Percentiles rank a stretch among this genome's conserved stretches.
These are phyloP conservation scores for Pestalotiopsis sp. DNA, from an alignment of 2,329 filamentous ascomycete species.

Conservation along the genomic window DNA sequence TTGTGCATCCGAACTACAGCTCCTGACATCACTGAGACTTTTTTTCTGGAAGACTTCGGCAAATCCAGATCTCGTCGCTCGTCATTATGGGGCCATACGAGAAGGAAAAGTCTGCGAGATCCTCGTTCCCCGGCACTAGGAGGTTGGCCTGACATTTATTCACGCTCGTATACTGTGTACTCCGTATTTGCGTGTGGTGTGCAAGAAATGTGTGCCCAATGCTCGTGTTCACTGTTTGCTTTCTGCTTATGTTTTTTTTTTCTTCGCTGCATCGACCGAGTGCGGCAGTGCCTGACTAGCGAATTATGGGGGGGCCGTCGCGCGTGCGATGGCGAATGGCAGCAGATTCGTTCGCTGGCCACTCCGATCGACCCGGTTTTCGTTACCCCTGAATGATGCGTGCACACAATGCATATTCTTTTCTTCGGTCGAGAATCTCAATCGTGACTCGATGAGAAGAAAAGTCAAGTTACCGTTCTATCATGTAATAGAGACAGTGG, in stretches of 20 bases:
- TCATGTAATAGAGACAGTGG: neutral
- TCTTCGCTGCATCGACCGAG: neutral
- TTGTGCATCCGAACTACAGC: neutral
- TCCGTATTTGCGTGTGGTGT: neutral
- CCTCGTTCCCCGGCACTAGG: neutral
- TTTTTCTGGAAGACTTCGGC: neutral
- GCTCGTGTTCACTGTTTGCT: neutral
- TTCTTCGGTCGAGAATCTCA: neutral
- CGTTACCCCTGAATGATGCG: neutral
- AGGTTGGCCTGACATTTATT: neutral
- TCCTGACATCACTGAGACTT: neutral
- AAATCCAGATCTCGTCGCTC: neutral
- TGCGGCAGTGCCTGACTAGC: neutral
- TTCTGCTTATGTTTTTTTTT: neutral
- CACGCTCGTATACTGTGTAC: neutral
- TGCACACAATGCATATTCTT: neutral
- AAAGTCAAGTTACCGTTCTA: neutral
- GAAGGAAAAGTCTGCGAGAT: neutral
- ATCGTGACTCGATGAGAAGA: neutral
- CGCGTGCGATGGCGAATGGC: neutral
- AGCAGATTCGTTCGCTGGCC: neutral
- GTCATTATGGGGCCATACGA: neutral
- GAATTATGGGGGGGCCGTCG: neutral
- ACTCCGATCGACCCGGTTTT: neutral
- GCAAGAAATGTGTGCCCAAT: too few relatives aligned